These are phyloP conservation scores for Phaffomyces antillensis DNA, from an alignment of 805 yeast species.

Conservation along the genomic window DNA sequence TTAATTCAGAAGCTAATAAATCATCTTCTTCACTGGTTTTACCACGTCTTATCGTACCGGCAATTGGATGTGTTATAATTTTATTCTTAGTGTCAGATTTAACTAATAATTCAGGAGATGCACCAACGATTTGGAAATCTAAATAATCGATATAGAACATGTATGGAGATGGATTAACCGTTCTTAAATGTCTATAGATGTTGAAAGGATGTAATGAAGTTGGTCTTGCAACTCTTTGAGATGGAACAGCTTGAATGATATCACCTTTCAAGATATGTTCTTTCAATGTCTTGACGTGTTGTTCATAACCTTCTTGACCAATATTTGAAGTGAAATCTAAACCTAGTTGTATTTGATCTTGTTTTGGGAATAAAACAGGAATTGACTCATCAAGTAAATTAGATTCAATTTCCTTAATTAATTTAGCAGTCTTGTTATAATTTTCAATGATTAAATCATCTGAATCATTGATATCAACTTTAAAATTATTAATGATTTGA, in stretches of 20 bases:
- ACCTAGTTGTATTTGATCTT: conserved; percentile 58
- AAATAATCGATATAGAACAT: conserved; percentile 87
- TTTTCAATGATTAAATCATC: conserved; percentile 33
- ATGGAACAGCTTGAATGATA: conserved; percentile 96
- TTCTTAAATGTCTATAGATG: conserved; percentile 86
- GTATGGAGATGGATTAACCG: conserved; percentile 97
- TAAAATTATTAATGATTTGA: conserved; percentile 80
- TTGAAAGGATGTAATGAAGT: conserved; percentile 95
- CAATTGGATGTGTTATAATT: conserved; percentile 93
- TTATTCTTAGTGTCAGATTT: conserved; percentile 67
- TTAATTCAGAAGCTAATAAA: conserved; percentile 62
- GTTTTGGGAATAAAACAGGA: conserved; percentile 59
- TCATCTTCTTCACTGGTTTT: conserved; percentile 89
- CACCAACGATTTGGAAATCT: conserved; percentile 94
- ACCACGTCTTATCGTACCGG: conserved; percentile 93
- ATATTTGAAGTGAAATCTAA: conserved; percentile 80
- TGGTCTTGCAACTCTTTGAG: conserved; percentile 93
- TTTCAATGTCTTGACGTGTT: conserved; percentile 68
- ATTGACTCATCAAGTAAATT: conserved; percentile 37
- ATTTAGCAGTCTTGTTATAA: conserved; percentile 45
- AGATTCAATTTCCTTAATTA: conserved; percentile 49
- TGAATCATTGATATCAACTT: conserved; percentile 30
- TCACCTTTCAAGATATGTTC: conserved; percentile 85
- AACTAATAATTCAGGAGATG: conserved; percentile 92
- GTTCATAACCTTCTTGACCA: conserved; percentile 90